Conservation (phyloP, 192 early-diverging fungal genomes). For the Gonapodya prolifera region DNA sequence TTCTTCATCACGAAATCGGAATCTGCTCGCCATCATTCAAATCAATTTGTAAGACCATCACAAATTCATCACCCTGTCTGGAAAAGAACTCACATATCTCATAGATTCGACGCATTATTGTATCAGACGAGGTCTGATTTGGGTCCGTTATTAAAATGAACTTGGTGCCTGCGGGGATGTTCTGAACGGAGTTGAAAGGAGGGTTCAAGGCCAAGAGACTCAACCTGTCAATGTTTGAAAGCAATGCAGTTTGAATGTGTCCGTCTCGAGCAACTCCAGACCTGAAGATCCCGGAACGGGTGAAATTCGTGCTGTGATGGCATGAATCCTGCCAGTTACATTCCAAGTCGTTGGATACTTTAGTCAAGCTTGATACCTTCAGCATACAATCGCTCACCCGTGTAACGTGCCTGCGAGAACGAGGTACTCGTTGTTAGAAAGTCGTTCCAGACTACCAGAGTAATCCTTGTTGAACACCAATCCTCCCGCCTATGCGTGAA, state of each 20-base stretch:
- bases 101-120: slow-evolving; percentile 53
- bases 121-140: slow-evolving; percentile 54
- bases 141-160: slow-evolving; percentile 85
- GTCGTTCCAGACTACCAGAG: slow-evolving; percentile 61
- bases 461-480: slow-evolving; percentile 90
- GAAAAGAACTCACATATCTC: slow-evolving; percentile 19
- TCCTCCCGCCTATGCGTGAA: slow-evolving; percentile 58
- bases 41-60: background rate
- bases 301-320: slow-evolving; percentile 85
- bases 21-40: slow-evolving; percentile 39
- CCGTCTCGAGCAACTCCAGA: slow-evolving; percentile 84
- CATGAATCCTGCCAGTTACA: slow-evolving; percentile 66
- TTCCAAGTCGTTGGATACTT: background rate
- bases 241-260: slow-evolving; percentile 82
- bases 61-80: background rate
- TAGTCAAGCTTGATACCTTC: background rate
- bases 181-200: background rate
- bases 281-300: slow-evolving; percentile 70
- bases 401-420: slow-evolving; percentile 98
- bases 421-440: slow-evolving; percentile 90
- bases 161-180: slow-evolving; percentile 59
- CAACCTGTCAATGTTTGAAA: slow-evolving; percentile 84
- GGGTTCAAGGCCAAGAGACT: background rate
- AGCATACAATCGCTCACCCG: slow-evolving; percentile 37
- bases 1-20: slow-evolving; percentile 98